Conservation (phyloP, 148 eudicot species). For the Silene latifolia region DNA sequence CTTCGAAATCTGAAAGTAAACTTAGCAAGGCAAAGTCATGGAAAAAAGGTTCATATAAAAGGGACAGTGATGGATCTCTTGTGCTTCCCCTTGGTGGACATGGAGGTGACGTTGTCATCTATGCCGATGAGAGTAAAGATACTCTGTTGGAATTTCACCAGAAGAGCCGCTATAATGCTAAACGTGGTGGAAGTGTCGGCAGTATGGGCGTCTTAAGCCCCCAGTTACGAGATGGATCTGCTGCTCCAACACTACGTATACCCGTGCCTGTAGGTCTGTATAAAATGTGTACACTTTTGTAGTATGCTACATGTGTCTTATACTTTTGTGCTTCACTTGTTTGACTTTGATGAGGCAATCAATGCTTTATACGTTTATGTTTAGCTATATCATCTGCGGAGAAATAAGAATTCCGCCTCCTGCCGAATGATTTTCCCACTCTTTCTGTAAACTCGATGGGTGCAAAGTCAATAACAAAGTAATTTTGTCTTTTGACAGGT, state of each 20-base stretch:
- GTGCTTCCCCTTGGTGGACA: conserved; percentile 88
- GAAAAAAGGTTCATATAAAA: conserved; percentile 54
- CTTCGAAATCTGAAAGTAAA: conserved; percentile 58
- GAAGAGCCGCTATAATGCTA: conserved; percentile 64
- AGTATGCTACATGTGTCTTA: not conserved
- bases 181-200: conserved; percentile 91
- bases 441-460: not conserved
- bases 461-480: not conserved
- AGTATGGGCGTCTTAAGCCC: conserved; percentile 79
- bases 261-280: conserved; percentile 91
- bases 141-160: conserved; percentile 81
- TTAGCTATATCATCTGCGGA: not conserved
- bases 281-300: not conserved
- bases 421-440: not conserved
- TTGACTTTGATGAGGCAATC: not conserved
- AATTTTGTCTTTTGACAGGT: conserved; percentile 41
- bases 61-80: conserved; percentile 93
- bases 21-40: conserved; percentile 40
- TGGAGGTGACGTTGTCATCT: conserved; percentile 90
- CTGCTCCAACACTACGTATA: conserved; percentile 72
- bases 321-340: conserved; percentile 4
- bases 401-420: not conserved
- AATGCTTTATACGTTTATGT: not conserved
- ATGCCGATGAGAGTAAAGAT: conserved; percentile 82
- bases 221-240: conserved; percentile 54